A percentile compares a stretch with the other conserved stretches of the same genome.
These are phyloP conservation scores for Hypomyces perniciosus DNA, from an alignment of 2,329 filamentous ascomycete species.

Conservation along the genomic window DNA sequence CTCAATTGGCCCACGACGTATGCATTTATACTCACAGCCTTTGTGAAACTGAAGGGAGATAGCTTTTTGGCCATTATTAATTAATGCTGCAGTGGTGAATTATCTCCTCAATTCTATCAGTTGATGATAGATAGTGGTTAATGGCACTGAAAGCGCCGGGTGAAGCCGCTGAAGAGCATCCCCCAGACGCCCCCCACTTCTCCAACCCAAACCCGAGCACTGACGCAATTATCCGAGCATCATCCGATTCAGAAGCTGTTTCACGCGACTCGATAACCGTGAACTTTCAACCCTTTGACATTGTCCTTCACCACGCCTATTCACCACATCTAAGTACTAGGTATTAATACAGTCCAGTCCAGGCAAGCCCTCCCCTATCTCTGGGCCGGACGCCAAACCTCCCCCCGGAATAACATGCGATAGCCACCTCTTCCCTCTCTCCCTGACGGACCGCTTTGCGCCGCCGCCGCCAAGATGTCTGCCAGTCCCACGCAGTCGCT, in stretches of 20 bases:
- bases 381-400: not conserved
- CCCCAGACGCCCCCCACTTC: no score
- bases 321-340: not conserved
- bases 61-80: conserved; percentile 29
- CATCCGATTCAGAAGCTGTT: conserved; percentile 1
- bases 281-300: not conserved
- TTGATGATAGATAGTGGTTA: no score
- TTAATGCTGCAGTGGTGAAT: not conserved
- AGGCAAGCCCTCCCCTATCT: not conserved
- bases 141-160: no score
- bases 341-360: not conserved
- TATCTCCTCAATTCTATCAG: no score
- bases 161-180: no score
- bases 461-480: conserved; percentile 37
- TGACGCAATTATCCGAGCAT: conserved; percentile 10
- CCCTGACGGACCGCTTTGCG: conserved; percentile 23
- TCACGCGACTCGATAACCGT: not conserved
- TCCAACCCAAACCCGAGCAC: no score
- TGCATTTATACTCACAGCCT: conserved; percentile 21
- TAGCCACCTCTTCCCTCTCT: not conserved
- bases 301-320: not conserved
- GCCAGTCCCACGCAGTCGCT: conserved; percentile 43
- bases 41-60: conserved; percentile 29
- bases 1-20: not conserved
- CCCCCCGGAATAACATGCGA: conserved; percentile 3